Conservation (phyloP, 257 asterid species). For the Striga asiatica region DNA sequence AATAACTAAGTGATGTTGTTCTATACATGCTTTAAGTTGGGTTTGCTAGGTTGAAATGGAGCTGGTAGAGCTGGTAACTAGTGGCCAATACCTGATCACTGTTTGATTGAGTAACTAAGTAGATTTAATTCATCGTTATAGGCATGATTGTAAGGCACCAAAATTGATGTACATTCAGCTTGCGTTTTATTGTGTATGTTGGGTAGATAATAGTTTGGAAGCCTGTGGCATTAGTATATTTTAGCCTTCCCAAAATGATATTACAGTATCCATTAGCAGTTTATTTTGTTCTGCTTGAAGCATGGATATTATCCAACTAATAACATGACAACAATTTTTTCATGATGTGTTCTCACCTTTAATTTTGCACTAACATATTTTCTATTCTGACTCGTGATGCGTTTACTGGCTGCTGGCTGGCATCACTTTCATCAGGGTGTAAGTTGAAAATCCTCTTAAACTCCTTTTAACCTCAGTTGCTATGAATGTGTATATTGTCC, state of each 20-base stretch:
- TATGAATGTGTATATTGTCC: background rate
- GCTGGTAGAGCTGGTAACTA: no score
- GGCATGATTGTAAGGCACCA: no score
- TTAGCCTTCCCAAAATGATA: background rate
- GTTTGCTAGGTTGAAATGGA: no score
- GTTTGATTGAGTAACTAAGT: no score
- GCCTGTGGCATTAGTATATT: background rate
- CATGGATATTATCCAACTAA: background rate
- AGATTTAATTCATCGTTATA: no score
- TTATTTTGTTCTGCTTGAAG: background rate
- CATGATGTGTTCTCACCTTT: background rate
- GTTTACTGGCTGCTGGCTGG: conserved; percentile 14
- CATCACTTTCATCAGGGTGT: conserved; percentile 30
- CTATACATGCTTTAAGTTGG: conserved; percentile 1
- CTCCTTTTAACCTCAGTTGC: background rate
- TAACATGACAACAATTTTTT: background rate
- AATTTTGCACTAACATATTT: conserved; percentile 10
- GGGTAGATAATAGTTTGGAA: background rate
- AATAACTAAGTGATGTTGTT: no score
- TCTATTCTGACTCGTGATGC: conserved; percentile 14
- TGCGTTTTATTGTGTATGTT: background rate
- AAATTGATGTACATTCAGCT: background rate
- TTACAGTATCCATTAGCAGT: background rate
- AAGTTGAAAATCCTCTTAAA: conserved; percentile 18
- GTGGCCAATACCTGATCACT: no score